phyloP scores from a whole-genome alignment of 305 asterid species.

The Solanum hybrid region DNA sequence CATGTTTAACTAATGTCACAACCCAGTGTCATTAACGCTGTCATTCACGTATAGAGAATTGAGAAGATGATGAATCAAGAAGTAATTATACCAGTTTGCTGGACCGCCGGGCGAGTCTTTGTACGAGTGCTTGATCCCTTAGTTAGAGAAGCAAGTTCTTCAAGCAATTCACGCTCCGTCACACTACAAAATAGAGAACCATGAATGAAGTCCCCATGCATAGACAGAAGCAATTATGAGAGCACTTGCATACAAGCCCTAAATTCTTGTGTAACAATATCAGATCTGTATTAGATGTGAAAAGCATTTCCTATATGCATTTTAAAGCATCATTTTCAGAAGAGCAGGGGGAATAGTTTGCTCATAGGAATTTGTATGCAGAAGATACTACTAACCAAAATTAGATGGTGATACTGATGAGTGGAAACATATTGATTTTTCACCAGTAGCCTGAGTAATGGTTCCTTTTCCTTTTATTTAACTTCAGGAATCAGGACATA shows the following conservation, averaged over 20 bases:
- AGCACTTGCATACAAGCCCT: background rate
- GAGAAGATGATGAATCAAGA: background rate
- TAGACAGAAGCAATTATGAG: constrained; percentile 1
- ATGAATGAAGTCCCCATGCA: background rate
- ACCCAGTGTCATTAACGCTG: background rate
- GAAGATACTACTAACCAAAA: background rate
- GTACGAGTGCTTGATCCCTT: constrained; percentile 45
- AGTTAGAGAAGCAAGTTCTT: constrained; percentile 72
- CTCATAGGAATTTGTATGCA: background rate
- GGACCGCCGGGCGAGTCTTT: constrained; percentile 54
- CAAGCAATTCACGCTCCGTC: constrained; percentile 81
- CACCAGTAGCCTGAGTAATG: background rate
- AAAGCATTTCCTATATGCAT: background rate
- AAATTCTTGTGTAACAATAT: background rate
- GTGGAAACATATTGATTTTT: background rate
- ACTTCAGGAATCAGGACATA: background rate
- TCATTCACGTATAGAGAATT: background rate
- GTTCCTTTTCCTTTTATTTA: background rate
- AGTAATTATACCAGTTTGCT: constrained; percentile 48
- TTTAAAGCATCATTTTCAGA: background rate
- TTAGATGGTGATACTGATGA: background rate
- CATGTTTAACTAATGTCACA: background rate
- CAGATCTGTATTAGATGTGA: background rate
- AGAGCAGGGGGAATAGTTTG: background rate
- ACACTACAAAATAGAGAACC: constrained; percentile 32